Evolutionary conservation across 2,329 filamentous ascomycete species (phyloP).

Genomic region (Rugonectria rugulosa): DNA sequence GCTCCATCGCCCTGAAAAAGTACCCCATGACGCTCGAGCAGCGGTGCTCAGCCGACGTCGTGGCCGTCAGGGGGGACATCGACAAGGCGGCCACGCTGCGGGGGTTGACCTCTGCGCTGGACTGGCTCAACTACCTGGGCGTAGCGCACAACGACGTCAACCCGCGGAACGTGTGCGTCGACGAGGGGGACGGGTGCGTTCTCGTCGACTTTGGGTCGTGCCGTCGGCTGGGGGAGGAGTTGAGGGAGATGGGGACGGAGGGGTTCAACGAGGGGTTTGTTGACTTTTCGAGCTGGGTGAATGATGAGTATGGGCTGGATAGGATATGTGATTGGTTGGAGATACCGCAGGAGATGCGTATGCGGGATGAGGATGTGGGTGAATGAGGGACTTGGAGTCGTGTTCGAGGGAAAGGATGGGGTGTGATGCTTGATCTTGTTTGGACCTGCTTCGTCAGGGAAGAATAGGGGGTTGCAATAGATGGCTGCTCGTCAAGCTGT

Average conservation of each 20-base stretch:
- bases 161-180: constrained; percentile 44
- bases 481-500: too few species aligned
- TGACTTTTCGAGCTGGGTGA: background rate
- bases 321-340: background rate
- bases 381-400: too few species aligned
- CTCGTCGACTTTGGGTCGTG: constrained; percentile 48
- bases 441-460: too few species aligned
- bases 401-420: too few species aligned
- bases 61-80: background rate
- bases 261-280: constrained; percentile 8
- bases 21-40: background rate
- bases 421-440: too few species aligned
- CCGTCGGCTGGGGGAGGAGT: background rate
- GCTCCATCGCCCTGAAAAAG: background rate
- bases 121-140: constrained; percentile 43
- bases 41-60: background rate
- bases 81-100: background rate
- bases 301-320: background rate
- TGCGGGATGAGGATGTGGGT: too few species aligned
- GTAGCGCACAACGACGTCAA: constrained; percentile 48
- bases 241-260: background rate
- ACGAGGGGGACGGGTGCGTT: constrained; percentile 39
- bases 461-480: too few species aligned
- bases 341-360: too few species aligned
- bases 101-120: constrained; percentile 22